A percentile compares a stretch with the other conserved stretches of the same genome.
These are phyloP conservation scores for Pneumocystis oryctolagi DNA, from an alignment of 1,139 yeast species.

Conservation along the genomic window DNA sequence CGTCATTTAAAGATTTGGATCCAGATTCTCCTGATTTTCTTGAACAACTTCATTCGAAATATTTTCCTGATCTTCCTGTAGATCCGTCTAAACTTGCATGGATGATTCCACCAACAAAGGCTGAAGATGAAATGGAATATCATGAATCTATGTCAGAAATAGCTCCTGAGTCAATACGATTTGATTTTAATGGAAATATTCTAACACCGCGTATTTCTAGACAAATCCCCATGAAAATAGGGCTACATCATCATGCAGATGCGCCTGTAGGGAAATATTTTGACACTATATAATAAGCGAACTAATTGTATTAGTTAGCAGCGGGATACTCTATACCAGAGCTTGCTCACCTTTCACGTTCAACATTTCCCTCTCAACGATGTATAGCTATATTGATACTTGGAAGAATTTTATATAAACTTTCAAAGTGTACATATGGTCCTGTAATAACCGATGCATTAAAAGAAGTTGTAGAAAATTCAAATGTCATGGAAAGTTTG, in stretches of 20 bases:
- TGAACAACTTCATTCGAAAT: constrained; percentile 66
- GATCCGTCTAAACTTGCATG: constrained; percentile 75
- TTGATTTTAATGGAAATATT: constrained; percentile 73
- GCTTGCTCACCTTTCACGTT: constrained; percentile 62
- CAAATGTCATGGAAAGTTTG: constrained; percentile 55
- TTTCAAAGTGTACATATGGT: constrained; percentile 45
- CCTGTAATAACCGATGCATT: constrained; percentile 44
- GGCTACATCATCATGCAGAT: constrained; percentile 83
- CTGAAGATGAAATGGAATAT: constrained; percentile 23
- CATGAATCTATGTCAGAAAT: constrained; percentile 21
- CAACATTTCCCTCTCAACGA: constrained; percentile 72
- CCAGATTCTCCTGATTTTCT: constrained; percentile 55
- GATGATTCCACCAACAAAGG: constrained; percentile 53
- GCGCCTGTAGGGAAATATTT: constrained; percentile 34
- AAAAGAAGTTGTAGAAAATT: constrained; percentile 57
- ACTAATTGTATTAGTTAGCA: constrained; percentile 28
- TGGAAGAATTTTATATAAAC: constrained; percentile 71
- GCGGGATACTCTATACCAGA: constrained; percentile 89
- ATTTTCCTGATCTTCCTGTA: constrained; percentile 74
- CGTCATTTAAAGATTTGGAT: constrained; percentile 25
- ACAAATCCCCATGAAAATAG: constrained; percentile 41
- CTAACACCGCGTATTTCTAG: constrained; percentile 37
- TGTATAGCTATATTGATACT: constrained; percentile 72
- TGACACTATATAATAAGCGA: neutral
- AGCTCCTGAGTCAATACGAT: constrained; percentile 45